Evolutionary conservation across 495 filamentous ascomycete genomes (phyloP).

Genomic region (Aspergillus ostianus): DNA sequence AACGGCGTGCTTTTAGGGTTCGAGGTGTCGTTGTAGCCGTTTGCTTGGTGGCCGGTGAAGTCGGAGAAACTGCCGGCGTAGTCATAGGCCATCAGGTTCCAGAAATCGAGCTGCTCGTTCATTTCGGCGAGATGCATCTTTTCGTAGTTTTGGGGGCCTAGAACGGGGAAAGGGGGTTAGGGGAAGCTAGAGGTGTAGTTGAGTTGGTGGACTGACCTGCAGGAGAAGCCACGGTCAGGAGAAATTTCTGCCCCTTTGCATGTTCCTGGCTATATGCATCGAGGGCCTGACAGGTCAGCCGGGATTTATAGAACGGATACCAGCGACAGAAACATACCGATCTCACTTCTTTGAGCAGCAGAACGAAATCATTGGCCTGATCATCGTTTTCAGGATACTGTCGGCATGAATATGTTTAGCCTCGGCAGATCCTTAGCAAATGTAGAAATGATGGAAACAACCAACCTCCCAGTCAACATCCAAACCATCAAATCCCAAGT

Average conservation of each 20-base stretch:
- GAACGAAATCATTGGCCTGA: not conserved
- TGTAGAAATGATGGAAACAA: too few relatives aligned
- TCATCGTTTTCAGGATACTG: slow-evolving; percentile 1
- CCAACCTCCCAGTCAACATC: slow-evolving; percentile 62
- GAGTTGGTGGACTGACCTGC: not conserved
- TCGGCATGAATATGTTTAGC: not conserved
- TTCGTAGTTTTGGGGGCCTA: slow-evolving; percentile 58
- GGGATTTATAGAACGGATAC: not conserved
- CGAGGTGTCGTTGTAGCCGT: slow-evolving; percentile 57
- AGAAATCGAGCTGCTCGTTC: slow-evolving; percentile 73
- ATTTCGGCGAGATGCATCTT: slow-evolving; percentile 65
- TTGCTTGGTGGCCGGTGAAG: slow-evolving; percentile 72
- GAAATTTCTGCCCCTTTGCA: not conserved
- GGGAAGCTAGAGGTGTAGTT: too few relatives aligned
- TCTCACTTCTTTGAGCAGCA: not conserved
- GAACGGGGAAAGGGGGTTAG: not conserved
- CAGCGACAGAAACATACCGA: not conserved
- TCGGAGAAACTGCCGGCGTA: slow-evolving; percentile 74
- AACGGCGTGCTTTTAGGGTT: slow-evolving; percentile 58
- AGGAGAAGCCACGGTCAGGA: not conserved
- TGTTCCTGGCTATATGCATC: not conserved
- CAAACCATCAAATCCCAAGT: slow-evolving; percentile 61
- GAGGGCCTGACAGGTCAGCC: not conserved
- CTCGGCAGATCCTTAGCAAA: not conserved
- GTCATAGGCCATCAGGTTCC: slow-evolving; percentile 77